Evolutionary conservation across 306 rosid species (phyloP).

Genomic region (Leucaena leucocephala): DNA sequence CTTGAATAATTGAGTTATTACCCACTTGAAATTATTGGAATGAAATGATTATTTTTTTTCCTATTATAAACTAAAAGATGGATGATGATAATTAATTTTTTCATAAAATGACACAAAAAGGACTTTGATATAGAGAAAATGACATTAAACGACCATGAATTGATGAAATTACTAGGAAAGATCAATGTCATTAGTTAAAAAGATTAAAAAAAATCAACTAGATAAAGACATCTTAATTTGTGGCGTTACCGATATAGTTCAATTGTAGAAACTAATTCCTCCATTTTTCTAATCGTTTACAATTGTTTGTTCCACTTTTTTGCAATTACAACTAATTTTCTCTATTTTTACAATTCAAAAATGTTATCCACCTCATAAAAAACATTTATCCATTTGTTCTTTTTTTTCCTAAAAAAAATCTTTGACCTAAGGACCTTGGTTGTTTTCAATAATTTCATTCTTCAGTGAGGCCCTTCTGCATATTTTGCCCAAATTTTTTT

Average conservation of each 20-base stretch:
- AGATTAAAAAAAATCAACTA: too few species aligned
- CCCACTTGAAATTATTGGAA: background rate
- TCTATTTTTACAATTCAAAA: background rate
- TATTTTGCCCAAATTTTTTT: background rate
- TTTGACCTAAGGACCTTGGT: background rate
- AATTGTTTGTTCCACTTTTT: too few species aligned
- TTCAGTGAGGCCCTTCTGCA: background rate
- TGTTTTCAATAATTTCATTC: background rate
- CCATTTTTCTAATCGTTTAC: too few species aligned
- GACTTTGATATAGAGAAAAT: background rate
- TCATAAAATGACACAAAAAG: background rate
- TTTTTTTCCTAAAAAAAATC: background rate
- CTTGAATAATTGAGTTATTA: too few species aligned
- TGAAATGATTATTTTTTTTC: too few species aligned
- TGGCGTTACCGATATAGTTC: too few species aligned
- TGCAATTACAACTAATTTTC: too few species aligned
- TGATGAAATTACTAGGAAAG: background rate
- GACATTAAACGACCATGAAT: too few species aligned
- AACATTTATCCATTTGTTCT: too few species aligned
- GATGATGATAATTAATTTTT: background rate
- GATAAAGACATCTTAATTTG: background rate
- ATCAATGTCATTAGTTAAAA: too few species aligned
- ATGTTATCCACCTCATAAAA: too few species aligned
- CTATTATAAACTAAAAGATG: background rate
- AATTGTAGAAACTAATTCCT: too few species aligned